Evolutionary conservation across 306 rosid species (phyloP), one percentile per base, ranked within the genome.

Genomic region (Dryas drummondii): DNA sequence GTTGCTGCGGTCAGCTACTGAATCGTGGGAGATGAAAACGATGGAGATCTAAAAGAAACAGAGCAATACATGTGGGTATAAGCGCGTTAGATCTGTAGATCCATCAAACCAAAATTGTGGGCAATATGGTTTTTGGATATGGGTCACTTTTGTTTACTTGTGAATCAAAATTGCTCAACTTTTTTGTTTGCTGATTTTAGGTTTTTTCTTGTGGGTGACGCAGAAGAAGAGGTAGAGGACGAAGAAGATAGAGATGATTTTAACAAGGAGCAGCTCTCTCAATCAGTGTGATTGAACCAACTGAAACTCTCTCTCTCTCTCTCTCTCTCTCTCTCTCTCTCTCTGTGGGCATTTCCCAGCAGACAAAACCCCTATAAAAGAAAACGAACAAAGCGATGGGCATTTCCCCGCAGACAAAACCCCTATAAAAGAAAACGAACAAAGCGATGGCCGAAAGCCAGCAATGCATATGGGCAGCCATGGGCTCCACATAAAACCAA

Each of bases 41-140:
- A 84, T 14, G 82, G 89, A 79, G 91, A 89, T 87, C 91, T 87
- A 80, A 81, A 86, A 13, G 85, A 87, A 65, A 87, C 87, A 55
- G 77, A 70, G 81, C 84, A 84, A 84, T 80, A 83, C 87, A 81
- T 84, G 90, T 65, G 93, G 87, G 78, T 85, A 65, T 45, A 77
- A 84, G 71, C 81, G 79, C 48, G 82, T 82, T 86, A 86, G 97
- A 94, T 94, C 97, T 79, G 80, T 55, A 89, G 97, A 93, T 93
- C 91, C 82, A 87, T 81, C 87, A 76, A 79, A 79, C 80, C 79
- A 77, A 64, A 59, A 76, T 82, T 9, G 66, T 74, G 81, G 75
- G 76, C 62, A 81, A 80, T 73, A 85, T 90, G 91, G 86, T 70
- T 83, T 86, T 84, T 74, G 80, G 55, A 73, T 37, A 67, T 61